phyloP scores from a whole-genome alignment of 2,329 filamentous ascomycete species.

The Botrytis squamosa region DNA sequence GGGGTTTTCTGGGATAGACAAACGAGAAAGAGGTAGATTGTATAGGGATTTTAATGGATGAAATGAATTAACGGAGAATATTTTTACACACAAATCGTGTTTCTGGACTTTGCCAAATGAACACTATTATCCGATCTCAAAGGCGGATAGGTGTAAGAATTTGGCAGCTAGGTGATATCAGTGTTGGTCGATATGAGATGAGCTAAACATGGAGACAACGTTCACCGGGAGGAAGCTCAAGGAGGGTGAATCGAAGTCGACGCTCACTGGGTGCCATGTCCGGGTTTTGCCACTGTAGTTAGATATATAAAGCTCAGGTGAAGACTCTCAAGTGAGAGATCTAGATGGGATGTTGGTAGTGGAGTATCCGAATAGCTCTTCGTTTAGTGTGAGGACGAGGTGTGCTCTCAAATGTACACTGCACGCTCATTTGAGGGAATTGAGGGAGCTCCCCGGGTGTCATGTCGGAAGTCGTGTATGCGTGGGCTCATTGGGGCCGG shows the following conservation, averaged over 20 bases:
- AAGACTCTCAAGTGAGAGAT: not conserved
- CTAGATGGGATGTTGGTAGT: not conserved
- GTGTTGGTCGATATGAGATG: not conserved
- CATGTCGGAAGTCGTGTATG: not conserved
- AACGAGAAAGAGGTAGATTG: constrained; percentile 10
- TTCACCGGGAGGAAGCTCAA: not conserved
- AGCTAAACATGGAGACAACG: not conserved
- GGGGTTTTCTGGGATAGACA: not conserved
- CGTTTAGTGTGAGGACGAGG: not conserved
- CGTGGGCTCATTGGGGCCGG: not conserved
- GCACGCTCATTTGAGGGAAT: not conserved
- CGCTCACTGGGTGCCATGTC: not conserved
- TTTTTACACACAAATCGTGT: not conserved
- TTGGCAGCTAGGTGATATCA: not conserved
- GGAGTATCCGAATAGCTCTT: not conserved
- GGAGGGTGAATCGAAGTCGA: not conserved
- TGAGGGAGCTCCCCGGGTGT: not conserved
- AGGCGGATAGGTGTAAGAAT: not conserved
- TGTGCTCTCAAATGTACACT: not conserved
- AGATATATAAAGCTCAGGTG: not conserved
- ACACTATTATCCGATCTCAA: not conserved
- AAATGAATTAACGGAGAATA: constrained; percentile 11
- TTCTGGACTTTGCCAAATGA: not conserved
- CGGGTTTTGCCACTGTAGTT: not conserved
- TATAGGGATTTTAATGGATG: constrained; percentile 9